Conservation (phyloP, 2,329 filamentous ascomycete genomes). For the Fusarium sterilihyphosum region DNA sequence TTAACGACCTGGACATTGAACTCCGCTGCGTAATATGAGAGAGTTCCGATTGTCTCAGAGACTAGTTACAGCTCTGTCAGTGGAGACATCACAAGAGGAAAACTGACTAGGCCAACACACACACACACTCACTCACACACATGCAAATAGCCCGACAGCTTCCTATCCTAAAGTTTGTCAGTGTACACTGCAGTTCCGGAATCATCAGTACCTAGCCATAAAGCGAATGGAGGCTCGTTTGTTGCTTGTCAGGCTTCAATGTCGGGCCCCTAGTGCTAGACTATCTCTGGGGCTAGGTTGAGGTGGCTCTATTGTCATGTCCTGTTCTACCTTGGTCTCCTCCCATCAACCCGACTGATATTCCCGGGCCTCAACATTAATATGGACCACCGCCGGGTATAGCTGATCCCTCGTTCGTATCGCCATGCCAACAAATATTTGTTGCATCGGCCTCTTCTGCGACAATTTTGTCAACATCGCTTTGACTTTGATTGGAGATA, state of each 20-base stretch:
- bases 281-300: neutral
- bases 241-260: neutral
- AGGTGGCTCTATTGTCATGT: neutral
- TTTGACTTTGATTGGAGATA: neutral
- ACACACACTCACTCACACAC: too few relatives aligned
- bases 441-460: neutral
- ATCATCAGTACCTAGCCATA: neutral
- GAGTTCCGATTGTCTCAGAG: neutral
- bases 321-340: neutral
- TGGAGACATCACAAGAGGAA: neutral
- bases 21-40: neutral
- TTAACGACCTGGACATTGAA: neutral
- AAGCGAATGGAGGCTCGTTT: neutral
- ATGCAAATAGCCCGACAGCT: neutral
- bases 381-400: neutral
- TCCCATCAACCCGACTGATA: neutral
- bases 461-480: neutral
- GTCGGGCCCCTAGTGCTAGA: too few relatives aligned
- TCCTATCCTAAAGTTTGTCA: neutral
- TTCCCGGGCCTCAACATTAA: neutral
- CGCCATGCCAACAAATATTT: neutral
- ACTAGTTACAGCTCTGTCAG: neutral
- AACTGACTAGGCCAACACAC: neutral
- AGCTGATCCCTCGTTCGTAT: neutral
- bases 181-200: neutral